Conservation (phyloP, 2,329 filamentous ascomycete genomes). For the Xylaria sp. region DNA sequence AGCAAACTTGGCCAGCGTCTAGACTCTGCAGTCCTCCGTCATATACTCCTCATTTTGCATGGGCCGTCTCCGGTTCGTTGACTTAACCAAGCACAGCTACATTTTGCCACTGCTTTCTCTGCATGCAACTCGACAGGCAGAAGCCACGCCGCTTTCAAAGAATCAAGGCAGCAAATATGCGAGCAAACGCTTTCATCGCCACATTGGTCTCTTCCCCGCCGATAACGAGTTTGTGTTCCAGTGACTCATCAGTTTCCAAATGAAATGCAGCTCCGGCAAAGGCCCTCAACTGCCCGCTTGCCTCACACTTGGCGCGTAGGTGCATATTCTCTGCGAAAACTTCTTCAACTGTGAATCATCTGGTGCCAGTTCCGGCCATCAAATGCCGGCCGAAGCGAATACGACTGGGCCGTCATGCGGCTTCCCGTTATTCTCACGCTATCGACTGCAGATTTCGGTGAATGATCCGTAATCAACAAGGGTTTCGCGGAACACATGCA, state of each 20-base stretch:
- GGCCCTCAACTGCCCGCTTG: background rate
- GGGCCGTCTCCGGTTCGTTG: too few relatives aligned
- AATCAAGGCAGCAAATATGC: background rate
- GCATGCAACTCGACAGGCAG: too few relatives aligned
- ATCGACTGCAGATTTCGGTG: background rate
- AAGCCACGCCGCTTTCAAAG: background rate
- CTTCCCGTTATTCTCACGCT: background rate
- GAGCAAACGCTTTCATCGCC: background rate
- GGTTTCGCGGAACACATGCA: background rate
- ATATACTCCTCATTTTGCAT: background rate
- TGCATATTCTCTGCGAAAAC: background rate
- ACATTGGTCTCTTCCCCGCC: background rate
- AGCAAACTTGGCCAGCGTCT: background rate
- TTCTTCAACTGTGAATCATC: background rate
- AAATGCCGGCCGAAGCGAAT: background rate
- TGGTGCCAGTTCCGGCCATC: background rate
- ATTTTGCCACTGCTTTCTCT: background rate
- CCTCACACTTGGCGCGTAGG: background rate
- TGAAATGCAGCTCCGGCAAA: background rate
- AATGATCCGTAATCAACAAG: background rate
- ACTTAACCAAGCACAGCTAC: background rate
- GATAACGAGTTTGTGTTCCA: background rate
- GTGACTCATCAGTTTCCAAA: constrained; percentile 1
- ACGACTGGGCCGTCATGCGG: background rate
- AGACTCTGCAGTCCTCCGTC: background rate